Conservation (phyloP, 108 stramenopile genomes). For the Skeletonema menzelii region DNA sequence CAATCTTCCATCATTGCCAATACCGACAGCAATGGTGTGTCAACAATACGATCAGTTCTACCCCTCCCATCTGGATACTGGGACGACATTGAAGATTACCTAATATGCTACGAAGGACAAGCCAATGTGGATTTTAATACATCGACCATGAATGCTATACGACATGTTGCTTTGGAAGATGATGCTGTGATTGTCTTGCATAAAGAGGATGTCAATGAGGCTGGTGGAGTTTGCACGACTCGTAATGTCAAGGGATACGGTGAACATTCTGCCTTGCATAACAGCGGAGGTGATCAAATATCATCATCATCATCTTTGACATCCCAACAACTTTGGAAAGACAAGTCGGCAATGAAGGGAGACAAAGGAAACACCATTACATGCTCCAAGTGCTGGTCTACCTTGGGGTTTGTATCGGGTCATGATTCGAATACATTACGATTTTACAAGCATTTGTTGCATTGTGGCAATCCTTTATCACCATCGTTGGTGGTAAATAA, state of each 20-base stretch:
- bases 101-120: conserved; percentile 65
- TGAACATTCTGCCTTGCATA: conserved; percentile 30
- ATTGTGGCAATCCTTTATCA: conserved; percentile 22
- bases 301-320: neutral
- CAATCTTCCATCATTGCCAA: conserved; percentile 41
- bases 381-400: conserved; percentile 57
- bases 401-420: conserved; percentile 69
- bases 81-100: conserved; percentile 85
- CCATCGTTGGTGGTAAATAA: neutral
- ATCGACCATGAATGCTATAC: conserved; percentile 42
- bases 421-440: conserved; percentile 57
- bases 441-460: conserved; percentile 73
- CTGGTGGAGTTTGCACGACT: conserved; percentile 34
- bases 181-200: conserved; percentile 63
- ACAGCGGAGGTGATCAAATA: neutral
- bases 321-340: conserved; percentile 25
- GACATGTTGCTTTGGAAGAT: conserved; percentile 54
- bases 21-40: neutral
- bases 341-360: conserved; percentile 20
- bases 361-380: conserved; percentile 9
- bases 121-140: conserved; percentile 36
- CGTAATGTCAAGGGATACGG: conserved; percentile 61
- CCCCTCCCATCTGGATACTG: conserved; percentile 74
- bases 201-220: conserved; percentile 41
- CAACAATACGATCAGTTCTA: conserved; percentile 32